Evolutionary conservation across 352 stramenopile genomes (phyloP).

Genomic region (Blastocystis sp.): DNA sequence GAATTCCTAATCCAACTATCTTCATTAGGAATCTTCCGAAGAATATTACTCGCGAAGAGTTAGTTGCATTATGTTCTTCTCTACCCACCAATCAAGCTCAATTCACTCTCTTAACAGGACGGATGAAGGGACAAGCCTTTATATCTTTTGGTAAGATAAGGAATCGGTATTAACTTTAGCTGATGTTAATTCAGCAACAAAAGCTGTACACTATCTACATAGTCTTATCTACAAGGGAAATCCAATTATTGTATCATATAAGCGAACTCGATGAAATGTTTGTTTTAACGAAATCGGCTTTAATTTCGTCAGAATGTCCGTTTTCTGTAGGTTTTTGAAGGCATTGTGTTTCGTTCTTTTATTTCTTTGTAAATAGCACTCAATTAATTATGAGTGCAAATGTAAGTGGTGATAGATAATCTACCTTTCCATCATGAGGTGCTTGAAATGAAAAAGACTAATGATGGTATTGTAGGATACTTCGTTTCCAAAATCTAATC

Average conservation of each 20-base stretch:
- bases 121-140: constrained; percentile 66
- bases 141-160: neutral
- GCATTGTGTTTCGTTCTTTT: neutral
- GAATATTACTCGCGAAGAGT: constrained; percentile 3
- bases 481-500: neutral
- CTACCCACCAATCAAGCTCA: neutral
- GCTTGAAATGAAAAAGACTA: neutral
- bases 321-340: neutral
- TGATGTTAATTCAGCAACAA: neutral
- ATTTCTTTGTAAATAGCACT: neutral
- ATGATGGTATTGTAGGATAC: neutral
- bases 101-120: constrained; percentile 42
- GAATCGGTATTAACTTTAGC: constrained; percentile 7
- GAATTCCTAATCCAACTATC: neutral
- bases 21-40: constrained; percentile 39
- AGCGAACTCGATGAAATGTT: neutral
- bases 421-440: neutral
- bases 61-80: constrained; percentile 11
- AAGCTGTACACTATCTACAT: constrained; percentile 2
- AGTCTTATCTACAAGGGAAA: constrained; percentile 31
- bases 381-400: neutral
- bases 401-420: neutral
- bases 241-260: constrained; percentile 39
- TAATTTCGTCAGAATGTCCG: neutral
- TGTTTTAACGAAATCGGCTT: neutral